Conservation (phyloP, 768 basidiomycete genomes). For the Suillus tomentosus region DNA sequence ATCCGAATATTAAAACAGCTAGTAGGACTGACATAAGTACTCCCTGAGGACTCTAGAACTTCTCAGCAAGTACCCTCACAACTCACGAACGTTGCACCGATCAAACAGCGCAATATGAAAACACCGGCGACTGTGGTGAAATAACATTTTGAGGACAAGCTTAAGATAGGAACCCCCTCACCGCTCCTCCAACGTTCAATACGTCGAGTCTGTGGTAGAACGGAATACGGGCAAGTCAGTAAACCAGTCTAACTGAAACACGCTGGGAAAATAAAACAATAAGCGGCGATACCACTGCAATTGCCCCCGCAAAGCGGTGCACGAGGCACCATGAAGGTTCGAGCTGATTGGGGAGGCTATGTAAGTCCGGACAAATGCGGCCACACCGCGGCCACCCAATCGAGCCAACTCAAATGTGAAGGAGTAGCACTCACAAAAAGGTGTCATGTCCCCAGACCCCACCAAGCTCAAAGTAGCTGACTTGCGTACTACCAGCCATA, state of each 20-base stretch:
- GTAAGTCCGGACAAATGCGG: background rate
- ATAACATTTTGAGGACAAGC: background rate
- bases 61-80: background rate
- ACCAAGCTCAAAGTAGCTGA: slow-evolving; percentile 96
- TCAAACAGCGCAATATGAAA: background rate
- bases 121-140: background rate
- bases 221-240: background rate
- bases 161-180: slow-evolving; percentile 83
- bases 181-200: slow-evolving; percentile 87
- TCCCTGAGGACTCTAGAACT: background rate
- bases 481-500: slow-evolving; percentile 83
- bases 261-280: slow-evolving; percentile 3
- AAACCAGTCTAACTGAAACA: background rate
- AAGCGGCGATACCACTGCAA: background rate
- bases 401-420: slow-evolving; percentile 5
- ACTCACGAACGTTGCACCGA: background rate
- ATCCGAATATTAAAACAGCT: background rate
- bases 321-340: background rate
- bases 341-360: background rate
- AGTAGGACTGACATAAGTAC: slow-evolving; percentile 3
- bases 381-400: background rate
- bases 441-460: slow-evolving; percentile 99
- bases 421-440: slow-evolving; percentile 67
- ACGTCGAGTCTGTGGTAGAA: slow-evolving; percentile 65
- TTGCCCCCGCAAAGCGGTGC: slow-evolving; percentile 4